Conservation (phyloP, 2,329 filamentous ascomycete species). For the Capronia coronata region DNA sequence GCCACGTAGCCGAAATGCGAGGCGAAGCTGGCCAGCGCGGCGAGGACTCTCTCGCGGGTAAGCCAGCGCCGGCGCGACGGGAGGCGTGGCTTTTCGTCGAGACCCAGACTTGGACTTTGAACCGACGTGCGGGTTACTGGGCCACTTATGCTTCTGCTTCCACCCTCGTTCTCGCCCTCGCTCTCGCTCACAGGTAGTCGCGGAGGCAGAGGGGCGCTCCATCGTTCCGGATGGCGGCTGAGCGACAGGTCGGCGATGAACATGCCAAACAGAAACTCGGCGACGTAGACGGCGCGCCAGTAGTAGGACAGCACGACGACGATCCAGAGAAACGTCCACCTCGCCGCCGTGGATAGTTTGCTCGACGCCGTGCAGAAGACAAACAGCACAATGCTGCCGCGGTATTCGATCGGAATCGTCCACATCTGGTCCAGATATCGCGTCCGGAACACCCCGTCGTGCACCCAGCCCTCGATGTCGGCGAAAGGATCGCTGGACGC, state of each 20-base stretch:
- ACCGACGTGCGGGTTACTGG: neutral
- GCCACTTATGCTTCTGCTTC: too few relatives aligned
- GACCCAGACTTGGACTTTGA: too few relatives aligned
- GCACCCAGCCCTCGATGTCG: constrained; percentile 22
- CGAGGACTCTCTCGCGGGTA: neutral
- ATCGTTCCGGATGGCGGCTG: constrained; percentile 33
- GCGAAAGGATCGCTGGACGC: constrained; percentile 33
- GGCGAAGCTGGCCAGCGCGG: neutral
- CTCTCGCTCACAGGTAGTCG: neutral
- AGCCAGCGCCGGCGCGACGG: too few relatives aligned
- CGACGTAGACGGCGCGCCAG: constrained; percentile 25
- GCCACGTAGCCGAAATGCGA: neutral
- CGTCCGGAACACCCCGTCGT: constrained; percentile 30
- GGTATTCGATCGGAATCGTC: constrained; percentile 44
- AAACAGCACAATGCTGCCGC: constrained; percentile 41
- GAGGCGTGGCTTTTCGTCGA: too few relatives aligned
- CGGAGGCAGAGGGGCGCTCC: neutral
- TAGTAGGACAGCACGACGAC: constrained; percentile 3
- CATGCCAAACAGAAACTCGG: constrained; percentile 39
- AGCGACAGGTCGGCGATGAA: constrained; percentile 39
- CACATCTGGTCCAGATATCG: constrained; percentile 43
- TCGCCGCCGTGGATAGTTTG: constrained; percentile 1
- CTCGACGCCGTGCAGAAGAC: constrained; percentile 20
- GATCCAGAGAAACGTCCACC: constrained; percentile 5
- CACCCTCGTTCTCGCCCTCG: neutral